Percentiles rank a stretch among this genome's conserved stretches.
Conservation (phyloP, 202 grass and related monocot species). For the Zoysia matrella region DNA sequence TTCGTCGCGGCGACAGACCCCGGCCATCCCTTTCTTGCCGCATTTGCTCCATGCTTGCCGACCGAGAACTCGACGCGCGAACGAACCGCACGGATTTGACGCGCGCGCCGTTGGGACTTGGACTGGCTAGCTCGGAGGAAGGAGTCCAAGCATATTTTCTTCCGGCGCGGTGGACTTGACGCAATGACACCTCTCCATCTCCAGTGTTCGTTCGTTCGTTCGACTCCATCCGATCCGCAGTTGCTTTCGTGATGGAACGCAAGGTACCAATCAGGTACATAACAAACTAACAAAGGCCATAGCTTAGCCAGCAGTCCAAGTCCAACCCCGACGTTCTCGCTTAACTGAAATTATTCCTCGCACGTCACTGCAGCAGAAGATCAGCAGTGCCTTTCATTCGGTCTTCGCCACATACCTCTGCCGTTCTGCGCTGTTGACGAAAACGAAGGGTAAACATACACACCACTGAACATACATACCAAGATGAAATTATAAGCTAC, state of each 20-base stretch:
- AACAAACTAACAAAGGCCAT: constrained; percentile 14
- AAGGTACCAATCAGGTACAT: constrained; percentile 22
- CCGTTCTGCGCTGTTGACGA: constrained; percentile 41
- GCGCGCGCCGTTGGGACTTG: constrained; percentile 19
- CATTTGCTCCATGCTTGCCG: constrained; percentile 54
- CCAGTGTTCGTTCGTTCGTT: background rate
- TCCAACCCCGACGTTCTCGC: too few relatives aligned
- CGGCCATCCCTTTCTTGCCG: constrained; percentile 30
- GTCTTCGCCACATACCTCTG: background rate
- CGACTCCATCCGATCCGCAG: constrained; percentile 25
- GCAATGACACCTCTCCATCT: background rate
- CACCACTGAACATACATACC: too few relatives aligned
- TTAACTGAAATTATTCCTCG: constrained; percentile 26
- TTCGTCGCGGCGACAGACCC: background rate
- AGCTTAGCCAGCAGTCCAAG: background rate
- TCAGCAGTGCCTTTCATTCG: background rate
- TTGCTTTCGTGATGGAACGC: constrained; percentile 55
- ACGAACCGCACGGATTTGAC: constrained; percentile 41
- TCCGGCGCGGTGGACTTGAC: background rate
- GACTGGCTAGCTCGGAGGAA: background rate
- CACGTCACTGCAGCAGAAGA: constrained; percentile 20
- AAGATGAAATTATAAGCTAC: background rate
- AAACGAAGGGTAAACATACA: background rate
- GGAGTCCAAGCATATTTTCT: background rate
- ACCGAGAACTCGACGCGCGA: constrained; percentile 42